Conservation (phyloP, 768 basidiomycete genomes). For the Butyriboletus loyo region DNA sequence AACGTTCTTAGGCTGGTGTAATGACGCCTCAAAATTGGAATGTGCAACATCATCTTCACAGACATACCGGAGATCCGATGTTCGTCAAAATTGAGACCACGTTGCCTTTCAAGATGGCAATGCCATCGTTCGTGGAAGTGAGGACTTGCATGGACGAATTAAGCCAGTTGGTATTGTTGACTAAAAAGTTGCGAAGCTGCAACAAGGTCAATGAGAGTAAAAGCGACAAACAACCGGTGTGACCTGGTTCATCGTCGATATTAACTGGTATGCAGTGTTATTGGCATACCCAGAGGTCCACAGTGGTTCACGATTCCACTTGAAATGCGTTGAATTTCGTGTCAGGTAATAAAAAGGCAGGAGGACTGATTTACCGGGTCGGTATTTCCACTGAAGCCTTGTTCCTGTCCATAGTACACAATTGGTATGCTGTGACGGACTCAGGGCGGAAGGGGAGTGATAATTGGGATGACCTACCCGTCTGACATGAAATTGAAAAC, state of each 20-base stretch:
- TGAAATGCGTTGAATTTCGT: conserved; percentile 1
- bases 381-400: conserved; percentile 56
- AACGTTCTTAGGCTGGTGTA: conserved; percentile 49
- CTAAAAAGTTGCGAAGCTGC: conserved; percentile 64
- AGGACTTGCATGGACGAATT: conserved; percentile 51
- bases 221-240: background rate
- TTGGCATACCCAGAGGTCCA: conserved; percentile 68
- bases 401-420: conserved; percentile 81
- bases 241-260: conserved; percentile 60
- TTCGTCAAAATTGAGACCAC: conserved; percentile 65
- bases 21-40: background rate
- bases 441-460: background rate
- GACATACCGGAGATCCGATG: conserved; percentile 64
- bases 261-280: conserved; percentile 55
- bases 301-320: conserved; percentile 74
- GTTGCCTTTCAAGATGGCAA: conserved; percentile 65
- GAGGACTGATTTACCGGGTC: conserved; percentile 54
- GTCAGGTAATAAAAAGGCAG: background rate
- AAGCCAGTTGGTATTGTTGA: conserved; percentile 51
- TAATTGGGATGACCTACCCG: conserved; percentile 36
- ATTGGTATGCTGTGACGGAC: conserved; percentile 56
- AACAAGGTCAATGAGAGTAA: background rate
- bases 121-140: conserved; percentile 44
- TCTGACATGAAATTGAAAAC: conserved; percentile 73
- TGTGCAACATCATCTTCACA: background rate